Evolutionary conservation across 1,284 basidiomycete species (phyloP), one percentile per base, ranked within the genome.

Genomic region (Malassezia sympodialis): DNA sequence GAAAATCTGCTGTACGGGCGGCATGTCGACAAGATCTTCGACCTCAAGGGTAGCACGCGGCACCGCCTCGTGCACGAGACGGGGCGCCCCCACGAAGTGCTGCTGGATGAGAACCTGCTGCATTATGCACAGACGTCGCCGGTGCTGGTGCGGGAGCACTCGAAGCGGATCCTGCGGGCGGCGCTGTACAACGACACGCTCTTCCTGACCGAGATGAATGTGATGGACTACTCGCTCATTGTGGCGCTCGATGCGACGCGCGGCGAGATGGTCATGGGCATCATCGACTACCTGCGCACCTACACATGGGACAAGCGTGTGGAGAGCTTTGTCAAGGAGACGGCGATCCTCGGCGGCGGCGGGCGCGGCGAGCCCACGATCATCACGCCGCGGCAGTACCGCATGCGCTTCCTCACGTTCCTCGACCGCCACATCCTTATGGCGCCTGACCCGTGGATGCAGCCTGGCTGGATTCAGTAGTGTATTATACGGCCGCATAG

Each of bases 261-360:
- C 11, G 40, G 62, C 19, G 76, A 76, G 61, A 62, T 78, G 11
- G 89, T 96, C 14, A 83, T 94, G 35, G 93, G 94, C n/a, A 96
- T 98, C 53, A 90, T 98, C 59, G 90, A 93, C 75, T 93, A 90
- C 72, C 86, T 93, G 56, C 83, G 89, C 17, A 91, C 89, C 1
- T 93, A 90, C 68, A 93, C 88, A 0, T 90, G 90, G 90, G 93
- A 98, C 78, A 98, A 98, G 79, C 90, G 90, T 68, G 79, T 96
- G 24, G 93, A 98, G 77, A 93, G 85, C 63, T 93, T 90, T 86
- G 89, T 96, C 45, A 98, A 96, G 73, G 93, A 96, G 68, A 85
- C 87, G 1, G 81, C 87, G 0, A 88, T 91, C 76, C 79, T 96
- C 17, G 88, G 88, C 51, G 80, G 79, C 49, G 83, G 57, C n/a